Evolutionary conservation across 1,139 yeast species (phyloP).

Genomic region (Debaryomyces psychrophilus): DNA sequence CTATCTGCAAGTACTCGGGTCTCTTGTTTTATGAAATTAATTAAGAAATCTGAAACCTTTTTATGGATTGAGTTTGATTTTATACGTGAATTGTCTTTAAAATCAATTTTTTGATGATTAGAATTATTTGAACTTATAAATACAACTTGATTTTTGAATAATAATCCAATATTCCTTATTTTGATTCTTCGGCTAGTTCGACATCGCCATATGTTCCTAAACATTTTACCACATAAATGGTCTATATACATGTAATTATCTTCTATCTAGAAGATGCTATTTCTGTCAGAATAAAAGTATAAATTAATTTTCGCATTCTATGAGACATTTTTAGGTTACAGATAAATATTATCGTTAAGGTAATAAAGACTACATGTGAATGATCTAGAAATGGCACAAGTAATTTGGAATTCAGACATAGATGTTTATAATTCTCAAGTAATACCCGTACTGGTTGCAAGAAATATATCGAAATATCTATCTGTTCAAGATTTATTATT

Average conservation of each 20-base stretch:
- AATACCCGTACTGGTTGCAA: constrained; percentile 45
- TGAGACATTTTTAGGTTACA: constrained; percentile 6
- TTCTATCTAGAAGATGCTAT: neutral
- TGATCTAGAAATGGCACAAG: constrained; percentile 40
- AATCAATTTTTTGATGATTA: constrained; percentile 7
- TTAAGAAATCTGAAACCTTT: constrained; percentile 11
- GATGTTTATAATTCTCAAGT: constrained; percentile 49
- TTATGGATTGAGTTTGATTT: constrained; percentile 8
- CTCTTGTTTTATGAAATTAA: constrained; percentile 23
- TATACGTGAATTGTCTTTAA: constrained; percentile 8
- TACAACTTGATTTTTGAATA: neutral
- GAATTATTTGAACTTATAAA: neutral
- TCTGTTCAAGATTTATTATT: constrained; percentile 40
- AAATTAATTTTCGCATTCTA: constrained; percentile 6
- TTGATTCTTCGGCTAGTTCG: constrained; percentile 10
- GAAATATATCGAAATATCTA: constrained; percentile 37
- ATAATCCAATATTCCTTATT: neutral
- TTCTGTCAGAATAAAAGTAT: neutral
- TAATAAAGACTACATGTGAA: neutral
- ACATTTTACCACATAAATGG: constrained; percentile 11
- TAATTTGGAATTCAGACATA: constrained; percentile 52
- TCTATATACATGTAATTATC: constrained; percentile 2
- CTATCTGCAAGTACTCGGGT: constrained; percentile 16
- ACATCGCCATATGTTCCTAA: constrained; percentile 9
- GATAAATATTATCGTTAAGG: neutral